These are phyloP conservation scores for Alternaria triticimaculans DNA, from an alignment of 2,329 filamentous ascomycete genomes.

Conservation along the genomic window DNA sequence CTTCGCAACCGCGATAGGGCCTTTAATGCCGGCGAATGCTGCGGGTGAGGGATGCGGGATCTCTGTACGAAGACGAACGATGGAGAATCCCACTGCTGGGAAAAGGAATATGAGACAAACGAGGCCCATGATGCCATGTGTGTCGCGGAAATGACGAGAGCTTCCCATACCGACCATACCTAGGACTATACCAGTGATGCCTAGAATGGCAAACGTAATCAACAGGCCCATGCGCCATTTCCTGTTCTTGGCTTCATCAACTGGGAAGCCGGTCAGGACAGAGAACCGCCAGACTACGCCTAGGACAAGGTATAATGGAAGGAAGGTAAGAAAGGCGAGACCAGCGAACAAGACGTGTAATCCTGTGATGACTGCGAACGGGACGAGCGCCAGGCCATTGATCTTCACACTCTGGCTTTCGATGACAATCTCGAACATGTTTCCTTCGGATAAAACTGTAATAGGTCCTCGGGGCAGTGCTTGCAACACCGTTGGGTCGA, in stretches of 20 bases:
- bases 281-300: conserved; percentile 37
- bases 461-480: conserved; percentile 33
- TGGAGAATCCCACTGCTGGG: conserved; percentile 22
- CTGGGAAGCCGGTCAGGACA: conserved; percentile 28
- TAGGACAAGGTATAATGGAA: conserved; percentile 34
- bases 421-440: conserved; percentile 30
- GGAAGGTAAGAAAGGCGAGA: conserved; percentile 33
- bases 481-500: conserved; percentile 24
- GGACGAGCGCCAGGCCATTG: conserved; percentile 26
- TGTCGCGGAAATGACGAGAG: conserved; percentile 30
- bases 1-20: conserved; percentile 27
- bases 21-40: conserved; percentile 29
- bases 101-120: conserved; percentile 26
- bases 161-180: conserved; percentile 37
- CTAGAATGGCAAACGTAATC: conserved; percentile 21
- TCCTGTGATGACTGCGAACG: conserved; percentile 29
- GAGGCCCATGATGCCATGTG: conserved; percentile 35
- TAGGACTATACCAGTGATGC: conserved; percentile 26
- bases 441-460: conserved; percentile 31
- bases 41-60: conserved; percentile 26
- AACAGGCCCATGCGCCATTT: conserved; percentile 35
- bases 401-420: conserved; percentile 24
- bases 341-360: conserved; percentile 31
- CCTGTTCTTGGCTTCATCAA: conserved; percentile 31
- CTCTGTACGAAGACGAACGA: conserved; percentile 31